Percentiles rank a stretch among this genome's conserved stretches.
phyloP scores from a whole-genome alignment of 139 green algal genomes.

The Chlamydomonas applanata region DNA sequence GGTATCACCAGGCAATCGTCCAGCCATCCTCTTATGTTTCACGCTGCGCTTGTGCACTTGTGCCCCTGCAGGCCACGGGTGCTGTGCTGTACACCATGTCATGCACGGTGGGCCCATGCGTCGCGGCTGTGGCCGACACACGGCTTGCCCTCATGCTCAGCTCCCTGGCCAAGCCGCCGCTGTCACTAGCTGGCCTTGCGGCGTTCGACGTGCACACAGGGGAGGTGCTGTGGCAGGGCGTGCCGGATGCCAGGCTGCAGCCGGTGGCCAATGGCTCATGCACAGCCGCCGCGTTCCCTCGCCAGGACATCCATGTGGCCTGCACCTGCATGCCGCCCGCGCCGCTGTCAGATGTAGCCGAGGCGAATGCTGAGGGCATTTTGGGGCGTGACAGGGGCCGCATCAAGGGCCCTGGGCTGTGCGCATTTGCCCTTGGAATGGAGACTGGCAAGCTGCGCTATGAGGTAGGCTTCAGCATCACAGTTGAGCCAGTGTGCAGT shows the following conservation, averaged over 20 bases:
- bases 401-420: constrained; percentile 6
- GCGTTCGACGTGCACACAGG: background rate
- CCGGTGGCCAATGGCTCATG: background rate
- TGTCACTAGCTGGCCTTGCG: background rate
- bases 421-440: background rate
- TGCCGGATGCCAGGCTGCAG: background rate
- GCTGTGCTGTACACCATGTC: constrained; percentile 1
- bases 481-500: too few relatives aligned
- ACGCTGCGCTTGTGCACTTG: too few relatives aligned
- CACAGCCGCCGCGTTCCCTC: background rate
- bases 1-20: too few relatives aligned
- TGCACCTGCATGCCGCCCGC: background rate
- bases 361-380: too few relatives aligned
- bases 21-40: too few relatives aligned
- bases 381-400: background rate
- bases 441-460: background rate
- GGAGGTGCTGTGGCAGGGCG: background rate
- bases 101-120: background rate
- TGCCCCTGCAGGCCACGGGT: background rate
- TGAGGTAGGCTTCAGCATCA: background rate
- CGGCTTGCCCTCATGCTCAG: too few relatives aligned
- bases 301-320: background rate
- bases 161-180: too few relatives aligned
- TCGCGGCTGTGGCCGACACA: background rate
- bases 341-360: too few relatives aligned